Conservation (phyloP, 768 basidiomycete genomes). For the Gymnopilus dilepis region DNA sequence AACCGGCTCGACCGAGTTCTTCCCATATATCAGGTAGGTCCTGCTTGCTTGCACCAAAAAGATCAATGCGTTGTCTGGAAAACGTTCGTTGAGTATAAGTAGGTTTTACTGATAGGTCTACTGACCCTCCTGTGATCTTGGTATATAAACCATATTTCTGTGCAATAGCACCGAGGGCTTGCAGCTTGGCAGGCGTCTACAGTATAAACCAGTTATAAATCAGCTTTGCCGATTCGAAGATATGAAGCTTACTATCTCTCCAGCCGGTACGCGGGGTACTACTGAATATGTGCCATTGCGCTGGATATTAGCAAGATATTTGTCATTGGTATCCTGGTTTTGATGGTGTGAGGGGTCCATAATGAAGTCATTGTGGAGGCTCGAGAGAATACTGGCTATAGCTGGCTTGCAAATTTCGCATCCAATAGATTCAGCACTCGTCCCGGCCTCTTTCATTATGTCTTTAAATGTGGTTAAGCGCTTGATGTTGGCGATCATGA, state of each 20-base stretch:
- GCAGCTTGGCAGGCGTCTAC: slow-evolving; percentile 64
- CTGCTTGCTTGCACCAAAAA: slow-evolving; percentile 73
- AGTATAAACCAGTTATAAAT: not conserved
- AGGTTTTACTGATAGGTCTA: too few species aligned
- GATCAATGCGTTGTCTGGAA: slow-evolving; percentile 63
- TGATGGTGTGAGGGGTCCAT: slow-evolving; percentile 66
- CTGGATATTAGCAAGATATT: slow-evolving; percentile 75
- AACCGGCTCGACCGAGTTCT: slow-evolving; percentile 64
- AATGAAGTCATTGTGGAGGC: slow-evolving; percentile 64
- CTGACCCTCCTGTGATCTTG: slow-evolving; percentile 37
- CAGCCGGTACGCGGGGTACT: slow-evolving; percentile 72
- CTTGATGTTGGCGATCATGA: slow-evolving; percentile 68
- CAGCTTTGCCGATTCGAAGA: not conserved
- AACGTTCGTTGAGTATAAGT: slow-evolving; percentile 23
- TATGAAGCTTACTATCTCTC: slow-evolving; percentile 48
- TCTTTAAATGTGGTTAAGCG: slow-evolving; percentile 58
- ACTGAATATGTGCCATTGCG: slow-evolving; percentile 75
- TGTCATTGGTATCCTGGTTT: slow-evolving; percentile 77
- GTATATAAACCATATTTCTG: slow-evolving; percentile 74
- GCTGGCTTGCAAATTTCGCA: slow-evolving; percentile 80
- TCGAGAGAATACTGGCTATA: slow-evolving; percentile 57
- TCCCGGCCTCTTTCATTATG: slow-evolving; percentile 56
- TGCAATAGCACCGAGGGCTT: slow-evolving; percentile 66
- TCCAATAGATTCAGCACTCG: slow-evolving; percentile 54
- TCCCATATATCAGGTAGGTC: slow-evolving; percentile 75